Base-by-base conservation (phyloP, 345 rosid genomes). In the Xanthoceras sorbifolium region DNA sequence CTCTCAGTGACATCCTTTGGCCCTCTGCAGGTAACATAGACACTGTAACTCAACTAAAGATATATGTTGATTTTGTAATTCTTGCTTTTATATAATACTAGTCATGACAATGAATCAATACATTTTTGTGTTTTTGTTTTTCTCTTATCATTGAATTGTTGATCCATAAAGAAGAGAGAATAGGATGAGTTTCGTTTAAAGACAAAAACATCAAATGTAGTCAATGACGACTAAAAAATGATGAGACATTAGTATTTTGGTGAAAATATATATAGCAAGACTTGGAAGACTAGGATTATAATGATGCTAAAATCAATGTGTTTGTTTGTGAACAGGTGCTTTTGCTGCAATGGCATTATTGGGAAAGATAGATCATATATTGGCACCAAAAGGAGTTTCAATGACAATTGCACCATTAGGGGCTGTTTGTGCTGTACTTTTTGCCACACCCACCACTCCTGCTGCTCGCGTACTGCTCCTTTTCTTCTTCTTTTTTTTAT, bases 261-360 rank as follows among this genome's bases (percentile, higher is more conserved):
- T 64, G 46, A 0, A 32, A 65, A 28, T 17, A 50, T 17, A 46
- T 14, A 15, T 14, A 36, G 14, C n/a, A 67, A 40, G 25, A 54
- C 5, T 6, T 14, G n/a, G 9, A 44, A 32, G 50, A 38, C 25
- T 14, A 34, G 64, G 18, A 28, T 55, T 55, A 9, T 55, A 28
- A 57, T 20, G 6, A 10, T 38, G 25, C 11, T 44, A 61, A 29
- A 71, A 12, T 59, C 3, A 10, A 18, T 59, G 38, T 74, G 38
- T 36, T n/a, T n/a, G n/a, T n/a, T 40, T 46, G 40, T 29, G 46
- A 72, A 57, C 84, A 94, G 98, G 98, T n/a, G 99, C 96, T 55
- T 95, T 95, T 82, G 94, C 88, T 36, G 98, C 99, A 3, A 95
- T 95, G 99, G 99, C 98, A 9, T 54, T 91, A 78, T 67, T 93